phyloP scores from a whole-genome alignment of 2,329 filamentous ascomycete genomes.

The Atkinsonella texensis region DNA sequence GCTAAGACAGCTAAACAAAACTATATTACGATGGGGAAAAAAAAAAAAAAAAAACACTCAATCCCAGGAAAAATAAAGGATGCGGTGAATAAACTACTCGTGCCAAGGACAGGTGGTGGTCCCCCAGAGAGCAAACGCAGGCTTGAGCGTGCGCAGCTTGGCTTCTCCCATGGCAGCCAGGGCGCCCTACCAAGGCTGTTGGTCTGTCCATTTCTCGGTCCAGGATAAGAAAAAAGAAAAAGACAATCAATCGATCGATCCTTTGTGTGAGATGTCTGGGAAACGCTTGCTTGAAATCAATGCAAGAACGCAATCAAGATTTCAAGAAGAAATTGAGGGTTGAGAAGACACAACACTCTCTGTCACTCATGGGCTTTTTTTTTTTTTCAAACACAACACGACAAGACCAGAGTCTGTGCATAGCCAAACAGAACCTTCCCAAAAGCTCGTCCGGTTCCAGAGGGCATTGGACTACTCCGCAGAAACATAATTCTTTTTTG shows the following conservation, averaged over 20 bases:
- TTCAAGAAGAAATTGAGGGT: not conserved
- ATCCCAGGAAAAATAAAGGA: constrained; percentile 4
- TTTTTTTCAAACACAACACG: not conserved
- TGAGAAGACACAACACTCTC: not conserved
- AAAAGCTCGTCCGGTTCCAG: not conserved
- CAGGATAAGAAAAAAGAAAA: not conserved
- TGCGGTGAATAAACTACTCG: constrained; percentile 4
- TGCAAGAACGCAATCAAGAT: not conserved
- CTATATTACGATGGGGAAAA: constrained; percentile 9
- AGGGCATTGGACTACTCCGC: not conserved
- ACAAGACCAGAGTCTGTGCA: not conserved
- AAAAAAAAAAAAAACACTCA: constrained; percentile 4
- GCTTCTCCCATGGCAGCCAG: not conserved
- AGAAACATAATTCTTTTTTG: constrained; percentile 2
- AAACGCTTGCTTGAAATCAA: not conserved
- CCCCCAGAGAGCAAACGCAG: not conserved
- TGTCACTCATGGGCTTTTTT: not conserved
- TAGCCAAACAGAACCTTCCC: not conserved
- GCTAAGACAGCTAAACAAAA: constrained; percentile 14
- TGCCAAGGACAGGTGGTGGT: not conserved
- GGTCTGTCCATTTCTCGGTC: not conserved
- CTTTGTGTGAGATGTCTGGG: not conserved
- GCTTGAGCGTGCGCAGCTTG: not conserved
- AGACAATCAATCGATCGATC: not conserved
- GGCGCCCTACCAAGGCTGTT: not conserved